Evolutionary conservation across 495 filamentous ascomycete genomes (phyloP).

Genomic region (Podospora appendiculata): DNA sequence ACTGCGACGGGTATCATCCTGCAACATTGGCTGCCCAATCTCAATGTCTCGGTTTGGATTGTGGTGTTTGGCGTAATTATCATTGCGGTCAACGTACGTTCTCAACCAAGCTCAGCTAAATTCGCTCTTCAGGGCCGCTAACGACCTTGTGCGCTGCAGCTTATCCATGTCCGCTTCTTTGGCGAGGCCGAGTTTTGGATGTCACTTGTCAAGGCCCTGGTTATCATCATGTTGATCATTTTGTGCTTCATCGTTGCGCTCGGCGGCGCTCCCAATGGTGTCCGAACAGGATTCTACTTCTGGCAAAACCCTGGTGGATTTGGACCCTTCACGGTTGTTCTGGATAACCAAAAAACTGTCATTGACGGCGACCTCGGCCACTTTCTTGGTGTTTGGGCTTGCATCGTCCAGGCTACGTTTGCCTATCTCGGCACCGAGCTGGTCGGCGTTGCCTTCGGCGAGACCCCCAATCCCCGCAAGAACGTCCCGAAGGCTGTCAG

Average conservation of each 20-base stretch:
- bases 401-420: conserved; percentile 71
- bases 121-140: neutral
- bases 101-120: neutral
- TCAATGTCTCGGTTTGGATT: conserved; percentile 73
- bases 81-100: conserved; percentile 37
- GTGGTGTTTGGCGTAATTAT: conserved; percentile 58
- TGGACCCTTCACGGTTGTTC: conserved; percentile 37
- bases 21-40: conserved; percentile 56
- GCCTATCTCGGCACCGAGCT: conserved; percentile 82
- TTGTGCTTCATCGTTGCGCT: conserved; percentile 62
- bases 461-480: conserved; percentile 71
- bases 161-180: conserved; percentile 57
- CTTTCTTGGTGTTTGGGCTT: conserved; percentile 73
- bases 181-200: conserved; percentile 84
- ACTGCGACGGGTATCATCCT: conserved; percentile 67
- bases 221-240: conserved; percentile 59
- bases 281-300: conserved; percentile 64
- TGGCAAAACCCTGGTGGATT: conserved; percentile 76
- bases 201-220: conserved; percentile 58
- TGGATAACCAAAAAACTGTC: neutral
- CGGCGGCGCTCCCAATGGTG: conserved; percentile 68
- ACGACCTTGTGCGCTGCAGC: conserved; percentile 2
- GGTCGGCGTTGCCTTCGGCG: conserved; percentile 71
- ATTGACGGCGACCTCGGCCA: conserved; percentile 40
- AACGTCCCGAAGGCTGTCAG: conserved; percentile 64